A percentile compares a stretch with the other conserved stretches of the same genome.
Conservation (phyloP, 495 filamentous ascomycete genomes). For the Jackrogersella multiformis region DNA sequence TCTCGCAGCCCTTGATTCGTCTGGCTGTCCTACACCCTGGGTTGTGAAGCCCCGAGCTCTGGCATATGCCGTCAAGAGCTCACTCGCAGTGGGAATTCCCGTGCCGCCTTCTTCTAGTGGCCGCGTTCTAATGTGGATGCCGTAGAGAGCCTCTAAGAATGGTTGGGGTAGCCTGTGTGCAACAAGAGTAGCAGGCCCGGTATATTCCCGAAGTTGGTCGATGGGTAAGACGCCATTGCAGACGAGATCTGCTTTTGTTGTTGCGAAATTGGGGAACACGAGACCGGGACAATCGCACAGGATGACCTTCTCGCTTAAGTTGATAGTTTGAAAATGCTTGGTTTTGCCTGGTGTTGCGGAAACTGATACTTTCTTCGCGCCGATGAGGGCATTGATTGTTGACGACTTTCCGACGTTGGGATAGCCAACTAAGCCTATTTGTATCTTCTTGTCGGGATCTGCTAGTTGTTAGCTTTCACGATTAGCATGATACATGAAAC, state of each 20-base stretch:
- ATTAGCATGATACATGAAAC: not conserved
- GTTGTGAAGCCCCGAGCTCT: conserved; percentile 89
- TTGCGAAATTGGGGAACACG: conserved; percentile 98
- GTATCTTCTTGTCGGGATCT: conserved; percentile 70
- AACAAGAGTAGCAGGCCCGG: conserved; percentile 86
- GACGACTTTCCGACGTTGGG: conserved; percentile 99
- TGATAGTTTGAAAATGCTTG: conserved; percentile 99
- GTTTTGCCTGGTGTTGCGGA: conserved; percentile 98
- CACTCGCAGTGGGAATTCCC: conserved; percentile 85
- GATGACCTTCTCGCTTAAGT: conserved; percentile 85
- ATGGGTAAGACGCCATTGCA: conserved; percentile 96
- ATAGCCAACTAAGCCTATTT: conserved; percentile 96
- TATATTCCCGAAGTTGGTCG: conserved; percentile 95
- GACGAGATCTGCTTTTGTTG: conserved; percentile 95
- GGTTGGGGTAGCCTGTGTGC: conserved; percentile 87
- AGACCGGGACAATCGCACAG: conserved; percentile 99
- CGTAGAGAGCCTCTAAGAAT: conserved; percentile 92
- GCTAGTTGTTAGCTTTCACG: conserved; percentile 18
- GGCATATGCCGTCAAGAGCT: conserved; percentile 87
- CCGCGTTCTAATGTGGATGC: conserved; percentile 83
- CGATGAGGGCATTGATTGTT: conserved; percentile 97
- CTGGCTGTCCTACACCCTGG: conserved; percentile 85
- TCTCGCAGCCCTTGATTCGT: conserved; percentile 90
- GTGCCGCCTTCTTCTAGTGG: conserved; percentile 94
- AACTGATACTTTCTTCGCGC: conserved; percentile 97